phyloP scores from a whole-genome alignment of 1,139 yeast species.

The Geotrichum europaeum region DNA sequence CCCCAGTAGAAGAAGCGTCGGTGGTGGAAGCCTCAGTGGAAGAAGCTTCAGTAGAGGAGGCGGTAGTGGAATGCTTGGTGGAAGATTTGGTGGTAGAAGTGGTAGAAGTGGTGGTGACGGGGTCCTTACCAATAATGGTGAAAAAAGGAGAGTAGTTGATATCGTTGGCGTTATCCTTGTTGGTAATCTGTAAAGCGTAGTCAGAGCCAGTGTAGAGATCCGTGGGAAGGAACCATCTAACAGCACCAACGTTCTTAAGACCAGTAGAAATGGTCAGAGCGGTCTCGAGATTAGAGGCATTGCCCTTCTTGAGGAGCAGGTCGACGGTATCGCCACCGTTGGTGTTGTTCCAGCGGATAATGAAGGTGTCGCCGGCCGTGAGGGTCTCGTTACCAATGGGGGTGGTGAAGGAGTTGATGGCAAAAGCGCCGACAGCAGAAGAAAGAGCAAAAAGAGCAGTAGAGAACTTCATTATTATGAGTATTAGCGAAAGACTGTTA shows the following conservation, averaged over 20 bases:
- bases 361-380: conserved; percentile 32
- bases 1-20: neutral
- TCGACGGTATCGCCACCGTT: conserved; percentile 33
- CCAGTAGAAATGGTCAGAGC: conserved; percentile 34
- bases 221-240: conserved; percentile 36
- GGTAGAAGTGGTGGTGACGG: conserved; percentile 20
- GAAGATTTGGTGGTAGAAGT: conserved; percentile 18
- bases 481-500: neutral
- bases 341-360: conserved; percentile 35
- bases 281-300: conserved; percentile 29
- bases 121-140: conserved; percentile 25
- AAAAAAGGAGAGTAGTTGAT: conserved; percentile 37
- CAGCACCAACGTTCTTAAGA: conserved; percentile 36
- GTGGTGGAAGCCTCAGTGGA: neutral
- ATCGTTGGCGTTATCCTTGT: conserved; percentile 27
- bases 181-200: conserved; percentile 34
- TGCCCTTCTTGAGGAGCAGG: conserved; percentile 32
- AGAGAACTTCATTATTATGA: conserved; percentile 18
- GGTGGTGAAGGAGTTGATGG: conserved; percentile 30
- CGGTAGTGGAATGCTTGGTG: conserved; percentile 6
- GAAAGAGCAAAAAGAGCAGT: conserved; percentile 20
- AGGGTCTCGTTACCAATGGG: conserved; percentile 30
- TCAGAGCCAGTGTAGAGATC: conserved; percentile 29
- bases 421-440: conserved; percentile 20
- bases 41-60: conserved; percentile 1